Conservation (phyloP, 441 rosid genomes). For the Macaranga tanarius region DNA sequence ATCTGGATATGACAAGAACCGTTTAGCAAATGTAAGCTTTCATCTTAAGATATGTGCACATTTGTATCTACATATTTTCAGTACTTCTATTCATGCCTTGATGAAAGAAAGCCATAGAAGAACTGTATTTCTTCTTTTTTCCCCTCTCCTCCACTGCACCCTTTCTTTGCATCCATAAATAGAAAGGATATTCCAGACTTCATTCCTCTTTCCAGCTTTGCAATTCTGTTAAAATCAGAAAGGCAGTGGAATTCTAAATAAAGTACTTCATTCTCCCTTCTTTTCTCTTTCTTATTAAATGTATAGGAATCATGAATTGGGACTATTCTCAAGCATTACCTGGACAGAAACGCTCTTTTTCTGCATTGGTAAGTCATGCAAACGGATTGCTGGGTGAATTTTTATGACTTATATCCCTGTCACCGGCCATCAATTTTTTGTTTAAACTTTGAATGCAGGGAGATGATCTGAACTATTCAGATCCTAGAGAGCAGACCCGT, state of each 20-base stretch:
- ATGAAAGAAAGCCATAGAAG: background rate
- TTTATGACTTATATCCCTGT: background rate
- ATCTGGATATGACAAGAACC: background rate
- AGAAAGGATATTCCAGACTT: background rate
- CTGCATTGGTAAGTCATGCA: slow-evolving; percentile 23
- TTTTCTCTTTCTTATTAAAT: background rate
- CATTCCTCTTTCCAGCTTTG: background rate
- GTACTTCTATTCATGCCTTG: background rate
- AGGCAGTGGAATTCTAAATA: background rate
- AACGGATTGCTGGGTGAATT: background rate
- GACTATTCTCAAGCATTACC: slow-evolving; percentile 6
- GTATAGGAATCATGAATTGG: slow-evolving; percentile 10
- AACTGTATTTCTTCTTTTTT: background rate
- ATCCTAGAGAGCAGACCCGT: slow-evolving; percentile 26
- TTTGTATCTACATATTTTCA: background rate
- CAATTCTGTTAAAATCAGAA: background rate
- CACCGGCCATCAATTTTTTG: background rate
- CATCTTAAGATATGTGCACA: background rate
- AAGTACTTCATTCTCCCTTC: background rate
- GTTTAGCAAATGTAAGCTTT: background rate
- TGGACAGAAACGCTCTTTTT: slow-evolving; percentile 29
- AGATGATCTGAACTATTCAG: slow-evolving; percentile 20
- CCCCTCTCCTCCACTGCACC: background rate
- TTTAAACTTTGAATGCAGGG: slow-evolving; percentile 21
- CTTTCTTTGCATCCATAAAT: background rate